phyloP scores from a whole-genome alignment of 345 rosid species.

The Pugionium cornutum region DNA sequence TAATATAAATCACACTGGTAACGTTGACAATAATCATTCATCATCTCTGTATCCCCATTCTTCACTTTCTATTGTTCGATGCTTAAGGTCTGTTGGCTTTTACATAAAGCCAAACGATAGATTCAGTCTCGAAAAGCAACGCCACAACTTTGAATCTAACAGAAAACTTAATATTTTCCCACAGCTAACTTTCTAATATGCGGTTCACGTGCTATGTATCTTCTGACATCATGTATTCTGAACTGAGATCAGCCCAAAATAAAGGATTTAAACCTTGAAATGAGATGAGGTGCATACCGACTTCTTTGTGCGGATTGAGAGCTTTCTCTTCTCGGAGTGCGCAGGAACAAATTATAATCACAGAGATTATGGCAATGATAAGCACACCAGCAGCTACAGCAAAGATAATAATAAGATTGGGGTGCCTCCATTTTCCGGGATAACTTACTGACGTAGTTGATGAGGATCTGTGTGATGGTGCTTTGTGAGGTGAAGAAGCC shows the following conservation, averaged over 20 bases:
- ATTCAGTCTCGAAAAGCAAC: slow-evolving; percentile 11
- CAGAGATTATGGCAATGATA: slow-evolving; percentile 51
- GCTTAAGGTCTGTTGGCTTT: slow-evolving; percentile 17
- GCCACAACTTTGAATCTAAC: not conserved
- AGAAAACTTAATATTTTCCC: not conserved
- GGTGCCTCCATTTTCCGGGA: slow-evolving; percentile 55
- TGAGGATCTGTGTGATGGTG: slow-evolving; percentile 54
- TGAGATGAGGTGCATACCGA: slow-evolving; percentile 52
- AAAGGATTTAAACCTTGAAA: slow-evolving; percentile 1
- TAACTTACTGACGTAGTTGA: slow-evolving; percentile 42
- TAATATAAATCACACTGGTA: slow-evolving; percentile 17
- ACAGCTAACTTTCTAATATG: slow-evolving; percentile 19
- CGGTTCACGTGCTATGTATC: not conserved
- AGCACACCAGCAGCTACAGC: slow-evolving; percentile 68
- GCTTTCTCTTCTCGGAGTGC: slow-evolving; percentile 58
- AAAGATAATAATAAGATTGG: slow-evolving; percentile 62
- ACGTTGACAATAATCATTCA: not conserved
- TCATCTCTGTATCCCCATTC: not conserved
- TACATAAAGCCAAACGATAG: slow-evolving; percentile 4
- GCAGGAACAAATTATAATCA: slow-evolving; percentile 66
- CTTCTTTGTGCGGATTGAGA: slow-evolving; percentile 51
- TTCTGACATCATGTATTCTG: not conserved
- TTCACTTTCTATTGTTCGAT: not conserved
- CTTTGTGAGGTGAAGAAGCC: slow-evolving; percentile 55
- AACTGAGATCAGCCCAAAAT: slow-evolving; percentile 20